Evolutionary conservation across 305 asterid genomes (phyloP).

Genomic region (Coffea humblotiana): DNA sequence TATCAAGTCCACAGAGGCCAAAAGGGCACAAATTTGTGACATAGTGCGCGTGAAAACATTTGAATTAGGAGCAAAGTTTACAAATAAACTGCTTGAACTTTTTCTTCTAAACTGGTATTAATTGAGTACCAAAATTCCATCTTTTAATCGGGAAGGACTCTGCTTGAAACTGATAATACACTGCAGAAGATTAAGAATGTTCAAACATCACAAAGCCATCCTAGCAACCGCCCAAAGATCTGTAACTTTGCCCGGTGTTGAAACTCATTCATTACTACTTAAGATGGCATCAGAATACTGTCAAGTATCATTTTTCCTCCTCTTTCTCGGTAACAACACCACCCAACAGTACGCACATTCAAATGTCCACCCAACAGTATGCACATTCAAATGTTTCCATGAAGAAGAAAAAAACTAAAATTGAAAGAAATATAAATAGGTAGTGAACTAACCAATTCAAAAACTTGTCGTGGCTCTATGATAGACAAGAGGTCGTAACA

Average conservation of each 20-base stretch:
- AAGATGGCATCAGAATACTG: neutral
- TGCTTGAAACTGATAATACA: constrained; percentile 1
- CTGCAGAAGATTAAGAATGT: neutral
- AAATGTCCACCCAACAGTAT: neutral
- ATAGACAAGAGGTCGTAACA: constrained; percentile 94
- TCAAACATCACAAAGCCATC: neutral
- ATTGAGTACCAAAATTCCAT: neutral
- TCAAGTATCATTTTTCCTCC: too few species aligned
- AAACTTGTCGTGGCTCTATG: constrained; percentile 97
- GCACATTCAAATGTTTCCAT: neutral
- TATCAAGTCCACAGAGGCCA: neutral
- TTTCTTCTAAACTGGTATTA: neutral
- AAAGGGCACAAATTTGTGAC: neutral
- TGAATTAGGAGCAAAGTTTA: neutral
- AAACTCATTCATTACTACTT: neutral
- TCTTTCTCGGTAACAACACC: constrained; percentile 4
- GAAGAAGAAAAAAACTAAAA: neutral
- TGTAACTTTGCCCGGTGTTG: neutral
- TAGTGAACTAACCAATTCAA: constrained; percentile 78
- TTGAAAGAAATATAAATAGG: neutral
- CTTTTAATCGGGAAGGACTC: neutral
- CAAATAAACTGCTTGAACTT: neutral
- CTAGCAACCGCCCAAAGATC: neutral
- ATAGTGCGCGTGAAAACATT: neutral
- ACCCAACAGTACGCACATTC: neutral